A percentile compares a stretch with the other conserved stretches of the same genome.
Conservation (phyloP, 2,329 filamentous ascomycete genomes). For the Teratosphaeria viscida region DNA sequence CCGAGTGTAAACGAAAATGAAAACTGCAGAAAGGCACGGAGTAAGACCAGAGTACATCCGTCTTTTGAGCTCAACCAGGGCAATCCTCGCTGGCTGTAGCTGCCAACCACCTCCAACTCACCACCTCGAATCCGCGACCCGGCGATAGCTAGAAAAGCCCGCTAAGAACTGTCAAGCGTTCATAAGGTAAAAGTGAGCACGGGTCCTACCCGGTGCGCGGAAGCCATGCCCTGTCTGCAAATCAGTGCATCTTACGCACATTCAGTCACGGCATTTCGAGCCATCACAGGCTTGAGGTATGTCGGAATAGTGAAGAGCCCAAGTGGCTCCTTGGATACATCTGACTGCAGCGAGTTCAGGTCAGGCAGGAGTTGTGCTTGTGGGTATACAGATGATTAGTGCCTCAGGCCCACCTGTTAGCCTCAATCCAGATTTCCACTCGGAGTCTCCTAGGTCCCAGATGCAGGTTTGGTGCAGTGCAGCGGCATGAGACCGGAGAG, state of each 20-base stretch:
- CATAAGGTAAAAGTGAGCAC: not conserved
- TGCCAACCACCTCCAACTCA: not conserved
- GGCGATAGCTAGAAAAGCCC: not conserved
- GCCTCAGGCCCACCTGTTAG: not conserved
- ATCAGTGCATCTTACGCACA: not conserved
- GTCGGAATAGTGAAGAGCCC: not conserved
- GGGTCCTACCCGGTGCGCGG: not conserved
- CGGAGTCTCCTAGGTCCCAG: too few relatives aligned
- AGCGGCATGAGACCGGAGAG: not conserved
- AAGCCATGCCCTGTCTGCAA: not conserved
- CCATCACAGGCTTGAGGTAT: not conserved
- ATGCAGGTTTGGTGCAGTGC: not conserved
- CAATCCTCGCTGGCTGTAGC: not conserved
- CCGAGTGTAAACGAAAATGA: too few relatives aligned
- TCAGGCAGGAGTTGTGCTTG: too few relatives aligned
- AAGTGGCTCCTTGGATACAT: too few relatives aligned
- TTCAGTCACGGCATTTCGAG: not conserved
- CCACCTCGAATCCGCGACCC: not conserved
- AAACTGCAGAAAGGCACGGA: too few relatives aligned
- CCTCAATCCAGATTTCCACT: not conserved
- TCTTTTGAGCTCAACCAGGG: not conserved
- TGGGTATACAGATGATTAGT: too few relatives aligned
- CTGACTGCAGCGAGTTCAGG: too few relatives aligned
- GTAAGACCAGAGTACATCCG: too few relatives aligned
- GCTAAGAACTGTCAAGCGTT: not conserved